These are phyloP conservation scores for Tylopilus sp. DNA, from an alignment of 768 basidiomycete species.

Conservation along the genomic window DNA sequence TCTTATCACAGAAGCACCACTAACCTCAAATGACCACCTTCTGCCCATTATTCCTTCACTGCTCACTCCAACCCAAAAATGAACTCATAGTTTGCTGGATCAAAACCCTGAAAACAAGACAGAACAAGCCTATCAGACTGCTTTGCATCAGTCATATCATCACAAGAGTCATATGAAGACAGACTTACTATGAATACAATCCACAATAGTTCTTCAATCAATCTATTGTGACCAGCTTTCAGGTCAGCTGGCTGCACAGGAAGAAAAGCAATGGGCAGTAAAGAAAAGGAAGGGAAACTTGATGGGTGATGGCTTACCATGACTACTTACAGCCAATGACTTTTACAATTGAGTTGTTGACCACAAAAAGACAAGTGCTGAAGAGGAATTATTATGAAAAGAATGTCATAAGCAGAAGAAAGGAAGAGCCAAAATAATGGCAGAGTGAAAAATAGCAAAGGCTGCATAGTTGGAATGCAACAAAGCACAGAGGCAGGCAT, in stretches of 20 bases:
- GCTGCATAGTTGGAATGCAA: no score
- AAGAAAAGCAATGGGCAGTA: no score
- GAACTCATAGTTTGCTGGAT: background rate
- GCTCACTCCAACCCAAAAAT: background rate
- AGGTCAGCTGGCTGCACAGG: no score
- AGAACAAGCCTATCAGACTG: background rate
- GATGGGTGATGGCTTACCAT: constrained; percentile 20
- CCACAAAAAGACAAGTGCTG: constrained; percentile 2
- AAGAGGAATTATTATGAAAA: background rate
- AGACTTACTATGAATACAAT: background rate
- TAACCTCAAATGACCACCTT: background rate
- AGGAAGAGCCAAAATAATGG: no score
- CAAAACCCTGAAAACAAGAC: background rate
- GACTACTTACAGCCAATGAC: constrained; percentile 17
- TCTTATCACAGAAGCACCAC: background rate
- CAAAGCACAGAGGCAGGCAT: no score
- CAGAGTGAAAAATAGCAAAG: no score
- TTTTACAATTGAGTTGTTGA: constrained; percentile 14
- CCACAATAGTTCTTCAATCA: background rate
- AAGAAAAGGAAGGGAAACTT: constrained; percentile 9
- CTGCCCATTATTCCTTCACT: background rate
- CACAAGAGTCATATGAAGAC: background rate
- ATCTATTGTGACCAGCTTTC: constrained; percentile 11
- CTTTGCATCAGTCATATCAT: background rate
- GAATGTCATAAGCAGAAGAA: background rate